Evolutionary conservation across 192 early-diverging fungal genomes (phyloP).

Genomic region (Podila minutissima): DNA sequence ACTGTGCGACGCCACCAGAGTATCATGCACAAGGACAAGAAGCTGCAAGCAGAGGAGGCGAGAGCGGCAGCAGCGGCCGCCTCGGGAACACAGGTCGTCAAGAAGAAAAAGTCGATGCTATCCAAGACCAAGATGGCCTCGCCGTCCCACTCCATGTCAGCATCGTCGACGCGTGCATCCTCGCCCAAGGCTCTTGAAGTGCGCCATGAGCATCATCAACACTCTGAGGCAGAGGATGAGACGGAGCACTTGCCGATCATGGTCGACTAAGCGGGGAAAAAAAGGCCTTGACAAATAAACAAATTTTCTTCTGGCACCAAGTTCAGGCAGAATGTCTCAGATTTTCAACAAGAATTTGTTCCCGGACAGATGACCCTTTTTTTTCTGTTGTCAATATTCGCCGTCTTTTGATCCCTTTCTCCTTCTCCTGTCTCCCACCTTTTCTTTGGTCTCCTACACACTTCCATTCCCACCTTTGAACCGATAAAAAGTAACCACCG

Average conservation of each 20-base stretch:
- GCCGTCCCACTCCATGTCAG: not conserved
- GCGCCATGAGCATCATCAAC: not conserved
- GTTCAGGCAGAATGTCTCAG: too few species aligned
- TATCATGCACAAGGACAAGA: slow-evolving; percentile 38
- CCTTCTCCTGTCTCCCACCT: not conserved
- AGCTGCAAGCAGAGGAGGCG: slow-evolving; percentile 3
- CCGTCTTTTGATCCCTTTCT: not conserved
- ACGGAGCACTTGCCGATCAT: not conserved
- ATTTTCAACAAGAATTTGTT: too few species aligned
- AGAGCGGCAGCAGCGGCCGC: slow-evolving; percentile 13
- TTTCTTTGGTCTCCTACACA: not conserved
- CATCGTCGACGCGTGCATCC: slow-evolving; percentile 1
- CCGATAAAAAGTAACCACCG: not conserved
- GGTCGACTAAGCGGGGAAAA: not conserved
- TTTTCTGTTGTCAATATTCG: not conserved
- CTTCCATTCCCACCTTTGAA: not conserved
- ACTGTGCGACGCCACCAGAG: slow-evolving; percentile 47
- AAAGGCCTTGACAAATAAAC: too few species aligned
- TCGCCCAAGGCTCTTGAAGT: not conserved
- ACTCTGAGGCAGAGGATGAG: not conserved
- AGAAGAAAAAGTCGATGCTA: not conserved
- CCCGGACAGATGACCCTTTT: not conserved
- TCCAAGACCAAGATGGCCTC: not conserved
- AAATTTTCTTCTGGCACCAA: too few species aligned
- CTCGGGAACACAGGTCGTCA: not conserved